These are phyloP conservation scores for Annona squamosa DNA, from an alignment of 164 flowering plant genomes.

Conservation along the genomic window DNA sequence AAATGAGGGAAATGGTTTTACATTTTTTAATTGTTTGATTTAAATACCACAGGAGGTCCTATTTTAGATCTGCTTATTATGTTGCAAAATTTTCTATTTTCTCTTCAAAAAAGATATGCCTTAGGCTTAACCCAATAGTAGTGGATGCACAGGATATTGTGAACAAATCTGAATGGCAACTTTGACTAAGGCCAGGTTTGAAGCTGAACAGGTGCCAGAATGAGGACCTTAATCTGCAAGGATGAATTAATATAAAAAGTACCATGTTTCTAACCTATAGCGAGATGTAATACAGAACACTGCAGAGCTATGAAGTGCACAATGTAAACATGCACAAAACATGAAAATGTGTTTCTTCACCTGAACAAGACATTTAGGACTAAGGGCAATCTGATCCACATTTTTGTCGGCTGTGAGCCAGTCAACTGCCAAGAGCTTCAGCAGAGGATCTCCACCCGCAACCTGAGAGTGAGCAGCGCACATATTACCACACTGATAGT, in stretches of 20 bases:
- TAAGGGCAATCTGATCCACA: conserved; percentile 51
- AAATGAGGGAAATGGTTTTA: too few species aligned
- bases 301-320: neutral
- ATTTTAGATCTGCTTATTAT: too few species aligned
- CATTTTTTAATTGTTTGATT: too few species aligned
- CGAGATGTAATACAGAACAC: neutral
- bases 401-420: conserved; percentile 70
- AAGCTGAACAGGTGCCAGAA: neutral
- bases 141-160: too few species aligned
- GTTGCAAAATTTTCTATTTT: too few species aligned
- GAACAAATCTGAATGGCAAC: neutral
- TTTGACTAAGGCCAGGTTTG: neutral
- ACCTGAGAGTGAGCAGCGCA: conserved; percentile 31
- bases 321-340: neutral
- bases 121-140: too few species aligned
- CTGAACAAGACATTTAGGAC: conserved; percentile 80
- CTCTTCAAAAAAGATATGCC: too few species aligned
- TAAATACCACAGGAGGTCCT: too few species aligned
- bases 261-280: neutral
- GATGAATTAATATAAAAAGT: too few species aligned
- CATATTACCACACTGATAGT: neutral
- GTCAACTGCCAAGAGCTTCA: conserved; percentile 88
- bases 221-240: neutral
- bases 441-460: conserved; percentile 83
- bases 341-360: conserved; percentile 25